Evolutionary conservation across 257 asterid genomes (phyloP).

Genomic region (Galeopsis tetrahit): DNA sequence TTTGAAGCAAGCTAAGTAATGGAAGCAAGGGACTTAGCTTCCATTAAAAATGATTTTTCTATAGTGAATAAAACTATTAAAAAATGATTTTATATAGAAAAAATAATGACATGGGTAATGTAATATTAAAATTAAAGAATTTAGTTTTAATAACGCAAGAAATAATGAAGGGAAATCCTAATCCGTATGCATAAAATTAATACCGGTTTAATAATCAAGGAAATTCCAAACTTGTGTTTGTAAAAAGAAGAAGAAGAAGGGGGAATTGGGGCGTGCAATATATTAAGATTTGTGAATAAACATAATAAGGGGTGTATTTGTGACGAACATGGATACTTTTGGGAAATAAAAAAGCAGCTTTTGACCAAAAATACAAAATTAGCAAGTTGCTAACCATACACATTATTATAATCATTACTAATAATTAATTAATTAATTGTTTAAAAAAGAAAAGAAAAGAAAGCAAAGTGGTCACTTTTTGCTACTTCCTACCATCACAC

Average conservation of each 20-base stretch:
- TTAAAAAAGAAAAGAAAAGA: neutral
- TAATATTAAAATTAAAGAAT: no score
- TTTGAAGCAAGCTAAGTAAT: no score
- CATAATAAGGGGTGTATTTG: neutral
- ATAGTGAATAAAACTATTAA: no score
- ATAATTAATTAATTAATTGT: neutral
- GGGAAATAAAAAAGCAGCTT: conserved; percentile 25
- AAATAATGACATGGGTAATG: no score
- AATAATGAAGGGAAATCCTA: no score
- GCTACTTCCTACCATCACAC: conserved; percentile 33
- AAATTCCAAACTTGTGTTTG: no score
- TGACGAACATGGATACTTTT: conserved; percentile 19
- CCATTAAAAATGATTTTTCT: no score
- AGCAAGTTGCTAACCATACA: conserved; percentile 35
- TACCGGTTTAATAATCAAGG: neutral
- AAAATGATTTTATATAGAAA: no score
- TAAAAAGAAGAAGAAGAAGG: no score
- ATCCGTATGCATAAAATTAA: neutral
- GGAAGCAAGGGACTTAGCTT: no score
- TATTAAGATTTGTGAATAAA: neutral
- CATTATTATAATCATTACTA: conserved; percentile 17
- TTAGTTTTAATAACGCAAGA: no score
- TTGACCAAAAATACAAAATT: conserved; percentile 34
- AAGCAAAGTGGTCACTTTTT: conserved; percentile 35
- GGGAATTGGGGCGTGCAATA: neutral